Conservation (phyloP, 2,329 filamentous ascomycete species). For the Aureobasidium sp. region DNA sequence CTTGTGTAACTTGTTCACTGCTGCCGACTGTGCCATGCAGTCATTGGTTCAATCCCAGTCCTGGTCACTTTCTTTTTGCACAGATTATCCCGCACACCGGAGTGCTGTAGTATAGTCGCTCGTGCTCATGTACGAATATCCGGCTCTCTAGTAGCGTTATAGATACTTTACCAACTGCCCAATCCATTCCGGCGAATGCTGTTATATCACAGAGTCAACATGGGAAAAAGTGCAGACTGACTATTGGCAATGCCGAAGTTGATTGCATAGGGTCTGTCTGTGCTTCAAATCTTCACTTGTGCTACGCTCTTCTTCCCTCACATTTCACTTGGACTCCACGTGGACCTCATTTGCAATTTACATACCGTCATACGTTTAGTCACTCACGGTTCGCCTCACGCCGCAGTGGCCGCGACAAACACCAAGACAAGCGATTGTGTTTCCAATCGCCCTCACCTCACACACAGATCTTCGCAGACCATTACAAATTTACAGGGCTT, state of each 20-base stretch:
- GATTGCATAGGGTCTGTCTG: background rate
- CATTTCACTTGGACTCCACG: background rate
- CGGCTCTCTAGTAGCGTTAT: no score
- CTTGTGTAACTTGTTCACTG: background rate
- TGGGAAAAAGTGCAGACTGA: no score
- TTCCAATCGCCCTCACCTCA: background rate
- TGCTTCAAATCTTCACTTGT: background rate
- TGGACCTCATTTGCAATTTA: no score
- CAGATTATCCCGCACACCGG: no score
- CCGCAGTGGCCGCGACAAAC: background rate
- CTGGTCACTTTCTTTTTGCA: background rate
- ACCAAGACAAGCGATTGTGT: background rate
- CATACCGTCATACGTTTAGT: background rate
- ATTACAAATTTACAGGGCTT: background rate
- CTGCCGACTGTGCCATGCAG: background rate
- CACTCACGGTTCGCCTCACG: background rate
- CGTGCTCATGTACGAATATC: no score
- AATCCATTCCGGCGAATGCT: background rate
- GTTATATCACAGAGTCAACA: background rate
- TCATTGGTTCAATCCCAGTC: constrained; percentile 1
- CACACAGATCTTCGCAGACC: background rate
- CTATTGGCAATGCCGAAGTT: no score
- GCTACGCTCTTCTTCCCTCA: background rate
- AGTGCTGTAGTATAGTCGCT: background rate
- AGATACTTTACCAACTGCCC: no score